Percentiles rank a stretch among this genome's conserved stretches.
Evolutionary conservation across 2,329 filamentous ascomycete species (phyloP).

Genomic region (Epichloe amarillans): DNA sequence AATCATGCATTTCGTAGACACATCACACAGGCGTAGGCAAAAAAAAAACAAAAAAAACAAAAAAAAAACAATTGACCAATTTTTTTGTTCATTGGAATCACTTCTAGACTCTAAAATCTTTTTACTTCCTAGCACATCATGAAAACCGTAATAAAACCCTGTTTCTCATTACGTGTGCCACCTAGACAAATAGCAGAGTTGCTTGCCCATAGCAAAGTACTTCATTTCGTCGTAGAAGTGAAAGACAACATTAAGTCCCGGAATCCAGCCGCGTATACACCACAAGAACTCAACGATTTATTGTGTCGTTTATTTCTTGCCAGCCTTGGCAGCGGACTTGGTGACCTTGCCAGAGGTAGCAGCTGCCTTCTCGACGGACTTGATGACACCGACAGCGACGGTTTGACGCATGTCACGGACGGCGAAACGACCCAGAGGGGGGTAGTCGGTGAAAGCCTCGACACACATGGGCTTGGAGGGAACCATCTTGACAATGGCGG

Average conservation of each 20-base stretch:
- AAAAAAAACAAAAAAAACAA: no score
- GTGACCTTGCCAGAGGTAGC: slow-evolving; percentile 50
- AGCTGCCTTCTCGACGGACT: slow-evolving; percentile 59
- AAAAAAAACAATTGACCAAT: background rate
- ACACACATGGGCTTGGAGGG: slow-evolving; percentile 99
- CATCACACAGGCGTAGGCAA: background rate
- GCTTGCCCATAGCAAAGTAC: slow-evolving; percentile 30
- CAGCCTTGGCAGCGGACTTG: slow-evolving; percentile 60
- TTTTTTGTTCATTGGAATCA: slow-evolving; percentile 16
- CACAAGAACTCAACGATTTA: slow-evolving; percentile 11
- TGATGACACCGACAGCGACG: slow-evolving; percentile 91
- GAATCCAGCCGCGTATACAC: slow-evolving; percentile 14
- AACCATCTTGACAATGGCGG: slow-evolving; percentile 99
- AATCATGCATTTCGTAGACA: background rate
- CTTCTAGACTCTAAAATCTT: slow-evolving; percentile 36
- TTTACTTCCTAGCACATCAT: slow-evolving; percentile 28
- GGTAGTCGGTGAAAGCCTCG: slow-evolving; percentile 99
- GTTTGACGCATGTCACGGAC: slow-evolving; percentile 97
- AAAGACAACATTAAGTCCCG: slow-evolving; percentile 19
- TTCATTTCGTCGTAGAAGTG: slow-evolving; percentile 34
- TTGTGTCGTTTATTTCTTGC: slow-evolving; percentile 51
- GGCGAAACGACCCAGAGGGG: slow-evolving; percentile 99
- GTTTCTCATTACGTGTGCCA: slow-evolving; percentile 30
- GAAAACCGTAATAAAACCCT: slow-evolving; percentile 4
- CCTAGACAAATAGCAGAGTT: slow-evolving; percentile 26